Conservation (phyloP, 352 stramenopile species). For the Globisporangium iwayamae region DNA sequence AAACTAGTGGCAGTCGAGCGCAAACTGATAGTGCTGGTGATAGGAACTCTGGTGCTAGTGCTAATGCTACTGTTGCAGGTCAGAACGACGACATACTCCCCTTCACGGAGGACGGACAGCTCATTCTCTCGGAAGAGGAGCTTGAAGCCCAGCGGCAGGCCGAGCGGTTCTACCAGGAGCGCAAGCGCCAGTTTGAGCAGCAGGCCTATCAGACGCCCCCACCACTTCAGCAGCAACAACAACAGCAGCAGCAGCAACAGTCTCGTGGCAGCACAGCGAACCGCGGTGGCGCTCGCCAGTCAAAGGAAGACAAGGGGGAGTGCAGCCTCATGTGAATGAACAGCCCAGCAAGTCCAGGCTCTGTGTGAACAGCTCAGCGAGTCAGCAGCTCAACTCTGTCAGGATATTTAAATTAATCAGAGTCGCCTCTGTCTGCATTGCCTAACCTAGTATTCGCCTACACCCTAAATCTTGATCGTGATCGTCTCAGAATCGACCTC, state of each 20-base stretch:
- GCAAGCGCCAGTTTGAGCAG: slow-evolving; percentile 47
- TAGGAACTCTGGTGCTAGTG: not conserved
- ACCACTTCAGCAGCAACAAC: slow-evolving; percentile 26
- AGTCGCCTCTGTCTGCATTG: not conserved
- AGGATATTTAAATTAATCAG: slow-evolving; percentile 22
- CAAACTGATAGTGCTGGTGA: not conserved
- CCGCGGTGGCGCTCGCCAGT: not conserved
- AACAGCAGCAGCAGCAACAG: slow-evolving; percentile 18
- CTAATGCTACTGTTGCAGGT: slow-evolving; percentile 17
- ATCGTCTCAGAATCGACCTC: slow-evolving; percentile 51
- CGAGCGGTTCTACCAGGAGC: slow-evolving; percentile 69
- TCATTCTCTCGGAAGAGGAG: slow-evolving; percentile 60
- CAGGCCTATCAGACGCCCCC: slow-evolving; percentile 39
- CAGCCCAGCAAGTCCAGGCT: not conserved
- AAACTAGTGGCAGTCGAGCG: not conserved
- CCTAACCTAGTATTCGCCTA: not conserved
- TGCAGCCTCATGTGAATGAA: slow-evolving; percentile 50
- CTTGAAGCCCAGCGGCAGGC: slow-evolving; percentile 68
- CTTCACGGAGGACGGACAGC: slow-evolving; percentile 43
- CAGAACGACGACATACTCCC: slow-evolving; percentile 31
- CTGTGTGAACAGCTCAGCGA: not conserved
- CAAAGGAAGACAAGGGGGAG: slow-evolving; percentile 28
- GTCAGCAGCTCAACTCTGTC: not conserved
- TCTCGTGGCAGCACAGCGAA: slow-evolving; percentile 15
- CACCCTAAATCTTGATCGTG: slow-evolving; percentile 52